A percentile compares a stretch with the other conserved stretches of the same genome.
Evolutionary conservation across 148 eudicot genomes (phyloP).

Genomic region (Chenopodium album): DNA sequence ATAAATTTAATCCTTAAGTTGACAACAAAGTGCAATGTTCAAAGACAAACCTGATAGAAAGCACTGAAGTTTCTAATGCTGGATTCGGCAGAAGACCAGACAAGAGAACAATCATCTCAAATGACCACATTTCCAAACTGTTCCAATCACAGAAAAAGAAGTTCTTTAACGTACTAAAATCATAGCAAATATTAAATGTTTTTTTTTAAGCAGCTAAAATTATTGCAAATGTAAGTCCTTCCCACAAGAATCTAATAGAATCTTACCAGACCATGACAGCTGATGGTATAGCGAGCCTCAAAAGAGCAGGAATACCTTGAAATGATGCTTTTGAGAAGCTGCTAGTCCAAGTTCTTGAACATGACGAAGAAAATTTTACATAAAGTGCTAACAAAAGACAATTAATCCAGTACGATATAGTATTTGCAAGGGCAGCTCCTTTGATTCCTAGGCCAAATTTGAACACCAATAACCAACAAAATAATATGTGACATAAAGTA

Average conservation of each 20-base stretch:
- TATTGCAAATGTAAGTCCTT: neutral
- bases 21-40: neutral
- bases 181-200: neutral
- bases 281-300: conserved; percentile 28
- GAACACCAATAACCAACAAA: conserved; percentile 60
- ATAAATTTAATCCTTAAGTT: neutral
- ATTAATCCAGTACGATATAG: conserved; percentile 60
- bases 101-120: conserved; percentile 26
- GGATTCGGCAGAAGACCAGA: conserved; percentile 31
- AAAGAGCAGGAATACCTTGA: conserved; percentile 18
- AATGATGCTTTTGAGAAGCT: conserved; percentile 34
- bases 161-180: neutral
- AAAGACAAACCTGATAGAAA: conserved; percentile 16
- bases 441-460: conserved; percentile 49
- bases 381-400: conserved; percentile 39
- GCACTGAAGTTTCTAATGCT: conserved; percentile 26
- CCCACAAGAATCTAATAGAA: neutral
- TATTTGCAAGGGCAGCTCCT: conserved; percentile 68
- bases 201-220: neutral
- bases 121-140: conserved; percentile 33
- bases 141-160: neutral
- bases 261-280: conserved; percentile 28
- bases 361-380: conserved; percentile 51
- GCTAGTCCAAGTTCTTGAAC: conserved; percentile 54
- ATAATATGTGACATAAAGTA: conserved; percentile 40